Conservation (phyloP, 2,329 filamentous ascomycete genomes). For the Cryphonectria naterciae region DNA sequence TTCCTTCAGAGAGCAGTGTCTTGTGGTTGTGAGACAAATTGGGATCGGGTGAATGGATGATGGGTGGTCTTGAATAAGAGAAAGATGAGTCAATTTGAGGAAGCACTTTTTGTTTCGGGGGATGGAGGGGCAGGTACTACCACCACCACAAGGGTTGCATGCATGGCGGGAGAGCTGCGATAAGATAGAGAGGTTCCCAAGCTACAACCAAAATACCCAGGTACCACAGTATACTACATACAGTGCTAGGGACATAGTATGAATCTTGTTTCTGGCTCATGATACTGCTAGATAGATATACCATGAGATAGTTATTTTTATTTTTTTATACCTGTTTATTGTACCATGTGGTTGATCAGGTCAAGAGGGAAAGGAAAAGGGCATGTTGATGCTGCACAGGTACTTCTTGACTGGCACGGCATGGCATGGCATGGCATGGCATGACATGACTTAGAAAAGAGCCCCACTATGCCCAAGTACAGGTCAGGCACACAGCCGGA, state of each 20-base stretch:
- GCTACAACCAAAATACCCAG: not conserved
- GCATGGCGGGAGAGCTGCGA: conserved; percentile 2
- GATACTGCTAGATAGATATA: no score
- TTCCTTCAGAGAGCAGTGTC: not conserved
- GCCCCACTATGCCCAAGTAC: not conserved
- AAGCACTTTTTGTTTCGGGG: not conserved
- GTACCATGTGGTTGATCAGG: not conserved
- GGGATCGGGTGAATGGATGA: not conserved
- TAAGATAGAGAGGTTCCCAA: conserved; percentile 5
- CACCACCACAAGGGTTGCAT: not conserved
- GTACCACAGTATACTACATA: not conserved
- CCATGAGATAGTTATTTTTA: no score
- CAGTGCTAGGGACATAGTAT: not conserved
- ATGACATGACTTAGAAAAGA: not conserved
- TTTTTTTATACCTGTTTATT: no score
- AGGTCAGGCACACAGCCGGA: not conserved
- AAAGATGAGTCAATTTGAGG: conserved; percentile 1
- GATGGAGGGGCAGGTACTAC: not conserved
- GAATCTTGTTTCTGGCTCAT: no score
- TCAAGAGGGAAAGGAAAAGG: not conserved
- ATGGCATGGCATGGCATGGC: not conserved
- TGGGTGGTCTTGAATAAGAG: not conserved
- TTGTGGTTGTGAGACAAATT: not conserved
- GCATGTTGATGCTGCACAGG: not conserved
- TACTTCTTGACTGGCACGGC: not conserved